phyloP scores from a whole-genome alignment of 2,329 filamentous ascomycete species.

The Thelonectria rubi region DNA sequence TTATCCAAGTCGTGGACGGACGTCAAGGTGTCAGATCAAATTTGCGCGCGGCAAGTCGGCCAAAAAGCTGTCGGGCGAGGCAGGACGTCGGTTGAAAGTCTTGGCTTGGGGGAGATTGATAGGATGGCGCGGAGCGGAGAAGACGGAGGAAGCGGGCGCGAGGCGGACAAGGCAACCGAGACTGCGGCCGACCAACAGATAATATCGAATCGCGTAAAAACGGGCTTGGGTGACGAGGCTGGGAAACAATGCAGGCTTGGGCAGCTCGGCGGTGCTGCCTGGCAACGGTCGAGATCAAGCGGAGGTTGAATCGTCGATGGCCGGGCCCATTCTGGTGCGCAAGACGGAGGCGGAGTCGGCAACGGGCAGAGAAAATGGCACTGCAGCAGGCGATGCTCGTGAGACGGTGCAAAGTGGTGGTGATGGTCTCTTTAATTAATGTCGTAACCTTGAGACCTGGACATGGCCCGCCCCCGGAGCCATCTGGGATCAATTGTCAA shows the following conservation, averaged over 20 bases:
- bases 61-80: conserved; percentile 8
- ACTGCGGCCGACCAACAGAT: background rate
- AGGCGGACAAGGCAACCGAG: background rate
- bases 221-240: conserved; percentile 5
- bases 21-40: conserved; percentile 5
- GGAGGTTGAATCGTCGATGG: conserved; percentile 19
- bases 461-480: conserved; percentile 36
- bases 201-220: conserved; percentile 2
- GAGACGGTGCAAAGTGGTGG: conserved; percentile 19
- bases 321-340: conserved; percentile 33
- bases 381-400: conserved; percentile 22
- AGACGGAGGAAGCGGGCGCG: background rate
- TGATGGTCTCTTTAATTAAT: conserved; percentile 29
- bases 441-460: conserved; percentile 27
- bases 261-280: conserved; percentile 1
- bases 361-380: conserved; percentile 26
- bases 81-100: conserved; percentile 6
- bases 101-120: conserved; percentile 3
- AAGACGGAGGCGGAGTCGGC: conserved; percentile 5
- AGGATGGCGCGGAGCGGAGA: conserved; percentile 5
- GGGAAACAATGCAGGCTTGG: conserved; percentile 6
- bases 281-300: conserved; percentile 30
- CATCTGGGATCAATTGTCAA: conserved; percentile 36
- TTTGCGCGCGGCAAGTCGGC: conserved; percentile 4
- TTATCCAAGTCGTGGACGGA: conserved; percentile 2